Base-by-base conservation (phyloP, 305 asterid species). In the Fraxinus albicans region DNA sequence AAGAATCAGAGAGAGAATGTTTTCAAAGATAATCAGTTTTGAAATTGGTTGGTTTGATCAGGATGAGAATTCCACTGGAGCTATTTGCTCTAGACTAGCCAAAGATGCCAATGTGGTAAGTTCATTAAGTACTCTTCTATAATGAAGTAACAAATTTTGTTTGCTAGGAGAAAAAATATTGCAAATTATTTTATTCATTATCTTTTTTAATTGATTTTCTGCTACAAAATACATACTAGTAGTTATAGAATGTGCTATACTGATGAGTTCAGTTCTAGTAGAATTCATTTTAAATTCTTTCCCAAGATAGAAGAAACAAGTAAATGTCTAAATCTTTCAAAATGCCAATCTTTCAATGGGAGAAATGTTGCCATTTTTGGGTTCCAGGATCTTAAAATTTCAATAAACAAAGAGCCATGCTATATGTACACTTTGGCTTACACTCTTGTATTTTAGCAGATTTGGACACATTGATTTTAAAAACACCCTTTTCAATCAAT, bases 31-130 rank as follows among this genome's bases (percentile, higher is more conserved):
- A 74, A 96, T 96, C 77, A 95, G 98, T 0, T 96, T 96, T 27
- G 98, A 96, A 90, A 86, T 95, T 6, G 99, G 97, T 53, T 96
- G 99, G 99, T 96, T 95, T 19, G 99, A 96, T 81, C 87, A 87
- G 82, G 98, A 96, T 21, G 96, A 95, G 87, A 96, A 96, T 84
- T 80, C 96, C 0, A 92, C 94, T 0, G 99, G 98, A 13, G 97
- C 98, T 19, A 84, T 96, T 47, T 96, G 99, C 92, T 88, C 98
- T 9, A 86, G 98, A 80, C 93, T 96, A 8, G 98, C 98, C 77
- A 95, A 93, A 79, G 99, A 96, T 85, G 99, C 99, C 90, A 94
- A 93, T 83, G 97, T 93, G 96, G 98, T 94, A 87, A 31, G 86
- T 42, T 53, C 8, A 6, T 27, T 79, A 70, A 15, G 40, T 73